Base-by-base conservation (phyloP, 169 alveolate species). In the Babesia bigemina region DNA sequence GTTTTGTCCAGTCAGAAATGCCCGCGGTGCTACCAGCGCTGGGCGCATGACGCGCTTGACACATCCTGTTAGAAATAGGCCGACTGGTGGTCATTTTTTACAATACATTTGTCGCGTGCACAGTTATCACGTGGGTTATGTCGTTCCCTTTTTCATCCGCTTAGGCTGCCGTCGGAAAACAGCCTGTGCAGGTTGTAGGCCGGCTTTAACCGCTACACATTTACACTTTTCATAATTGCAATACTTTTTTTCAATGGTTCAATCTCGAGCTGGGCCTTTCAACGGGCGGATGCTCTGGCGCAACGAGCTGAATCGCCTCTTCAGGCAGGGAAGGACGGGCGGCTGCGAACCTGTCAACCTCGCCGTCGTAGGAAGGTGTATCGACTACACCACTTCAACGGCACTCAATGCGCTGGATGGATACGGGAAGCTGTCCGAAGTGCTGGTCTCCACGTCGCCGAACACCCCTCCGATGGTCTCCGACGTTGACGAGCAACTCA, bases 401-500 rank as follows among this genome's bases (percentile, higher is more conserved):
- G 84, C 70, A 19, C 53, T 76, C 48, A 70, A 79, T 44, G 48
- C 75, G 7, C 42, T 56, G 33, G 56, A 28, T 13, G 77, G 60
- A 17, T 61, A 24, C 52, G 76, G 84, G 26, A 45, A 52, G 26
- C 44, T 69, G n/a, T n/a, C 36, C 16, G 56, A 66, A 9, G 48
- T 79, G 6, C 70, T 79, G 42, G 33, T 60, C 29, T n/a, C 63
- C 67, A 36, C 69, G 17, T 56, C 24, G 24, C 26, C 28, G 11
- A 21, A 4, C 24, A 45, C 28, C 53, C 39, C 70, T 16, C 49
- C 62, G 60, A 36, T 79, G 63, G 76, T 79, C 12, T 79, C 87
- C 11, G 87, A 69, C 36, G 87, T 79, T 21, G 87, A 79, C 67
- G 75, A 56, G 55, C 87, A 79, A 77, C 63, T 79, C 45, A 79